phyloP scores from a whole-genome alignment of 108 stramenopile genomes.

The Nitzschia sp. region DNA sequence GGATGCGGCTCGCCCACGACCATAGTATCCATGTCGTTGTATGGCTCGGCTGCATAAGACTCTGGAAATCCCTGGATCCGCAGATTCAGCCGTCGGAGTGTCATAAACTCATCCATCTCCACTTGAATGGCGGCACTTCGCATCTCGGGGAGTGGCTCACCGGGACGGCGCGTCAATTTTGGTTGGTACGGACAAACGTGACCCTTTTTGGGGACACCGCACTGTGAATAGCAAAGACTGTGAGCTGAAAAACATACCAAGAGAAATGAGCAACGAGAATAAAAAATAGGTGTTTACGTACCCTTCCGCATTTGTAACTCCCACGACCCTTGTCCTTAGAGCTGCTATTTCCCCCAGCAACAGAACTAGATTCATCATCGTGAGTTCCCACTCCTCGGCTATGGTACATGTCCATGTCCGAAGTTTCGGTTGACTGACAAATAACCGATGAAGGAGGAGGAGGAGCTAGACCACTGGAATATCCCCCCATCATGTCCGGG shows the following conservation, averaged over 20 bases:
- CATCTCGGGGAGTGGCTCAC: slow-evolving; percentile 82
- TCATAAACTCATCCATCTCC: slow-evolving; percentile 92
- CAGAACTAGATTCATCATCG: slow-evolving; percentile 28
- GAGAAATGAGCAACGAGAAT: slow-evolving; percentile 5
- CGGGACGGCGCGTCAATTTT: slow-evolving; percentile 78
- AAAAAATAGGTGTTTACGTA: slow-evolving; percentile 26
- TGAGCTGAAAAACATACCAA: background rate
- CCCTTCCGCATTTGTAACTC: slow-evolving; percentile 82
- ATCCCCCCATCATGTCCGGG: slow-evolving; percentile 28
- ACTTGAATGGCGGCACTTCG: slow-evolving; percentile 85
- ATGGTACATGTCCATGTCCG: slow-evolving; percentile 27
- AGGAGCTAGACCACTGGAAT: slow-evolving; percentile 7
- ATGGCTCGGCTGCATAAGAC: slow-evolving; percentile 78
- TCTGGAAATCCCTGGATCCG: slow-evolving; percentile 90
- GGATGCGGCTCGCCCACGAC: slow-evolving; percentile 44
- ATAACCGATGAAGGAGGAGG: slow-evolving; percentile 13
- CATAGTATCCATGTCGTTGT: slow-evolving; percentile 46
- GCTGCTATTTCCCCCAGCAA: slow-evolving; percentile 32
- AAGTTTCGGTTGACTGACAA: slow-evolving; percentile 30
- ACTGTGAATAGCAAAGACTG: slow-evolving; percentile 33
- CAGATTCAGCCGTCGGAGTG: slow-evolving; percentile 80
- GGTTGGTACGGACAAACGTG: slow-evolving; percentile 94
- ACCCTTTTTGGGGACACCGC: slow-evolving; percentile 91
- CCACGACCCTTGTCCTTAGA: slow-evolving; percentile 83
- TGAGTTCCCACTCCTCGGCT: slow-evolving; percentile 20